phyloP scores from a whole-genome alignment of 495 filamentous ascomycete genomes.

The Daldinia vernicosa region DNA sequence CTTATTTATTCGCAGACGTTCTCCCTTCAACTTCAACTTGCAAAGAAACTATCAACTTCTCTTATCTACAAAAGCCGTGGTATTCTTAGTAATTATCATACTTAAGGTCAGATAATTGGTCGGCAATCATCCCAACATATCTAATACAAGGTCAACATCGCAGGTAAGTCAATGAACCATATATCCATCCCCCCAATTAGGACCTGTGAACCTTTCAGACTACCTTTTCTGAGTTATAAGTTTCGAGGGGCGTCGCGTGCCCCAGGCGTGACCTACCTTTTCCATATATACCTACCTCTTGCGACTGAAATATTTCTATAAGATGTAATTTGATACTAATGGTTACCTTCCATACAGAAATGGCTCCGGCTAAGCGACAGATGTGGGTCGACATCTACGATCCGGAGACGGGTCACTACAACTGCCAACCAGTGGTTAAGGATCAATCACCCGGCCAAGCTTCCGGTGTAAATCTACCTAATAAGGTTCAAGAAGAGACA shows the following conservation, averaged over 20 bases:
- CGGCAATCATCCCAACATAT: background rate
- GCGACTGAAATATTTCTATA: background rate
- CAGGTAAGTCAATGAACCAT: background rate
- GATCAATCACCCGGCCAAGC: background rate
- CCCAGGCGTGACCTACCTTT: too few species aligned
- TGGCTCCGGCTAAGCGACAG: slow-evolving; percentile 4
- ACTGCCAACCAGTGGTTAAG: background rate
- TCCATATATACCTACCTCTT: background rate
- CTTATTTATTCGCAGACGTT: background rate
- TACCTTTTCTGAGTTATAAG: background rate
- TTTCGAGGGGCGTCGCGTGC: too few species aligned
- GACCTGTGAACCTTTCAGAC: background rate
- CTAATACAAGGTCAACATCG: background rate
- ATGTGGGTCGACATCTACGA: slow-evolving; percentile 12
- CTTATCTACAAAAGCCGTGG: background rate
- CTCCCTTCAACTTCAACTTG: background rate
- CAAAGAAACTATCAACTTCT: background rate
- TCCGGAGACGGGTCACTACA: slow-evolving; percentile 2
- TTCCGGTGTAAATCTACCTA: background rate
- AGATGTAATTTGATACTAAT: background rate
- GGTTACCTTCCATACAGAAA: background rate
- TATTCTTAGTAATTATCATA: background rate
- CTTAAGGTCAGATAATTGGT: background rate
- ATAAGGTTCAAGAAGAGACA: background rate
- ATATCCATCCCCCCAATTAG: background rate